phyloP scores from a whole-genome alignment of 495 filamentous ascomycete genomes.

The Bryoglossum gracile region DNA sequence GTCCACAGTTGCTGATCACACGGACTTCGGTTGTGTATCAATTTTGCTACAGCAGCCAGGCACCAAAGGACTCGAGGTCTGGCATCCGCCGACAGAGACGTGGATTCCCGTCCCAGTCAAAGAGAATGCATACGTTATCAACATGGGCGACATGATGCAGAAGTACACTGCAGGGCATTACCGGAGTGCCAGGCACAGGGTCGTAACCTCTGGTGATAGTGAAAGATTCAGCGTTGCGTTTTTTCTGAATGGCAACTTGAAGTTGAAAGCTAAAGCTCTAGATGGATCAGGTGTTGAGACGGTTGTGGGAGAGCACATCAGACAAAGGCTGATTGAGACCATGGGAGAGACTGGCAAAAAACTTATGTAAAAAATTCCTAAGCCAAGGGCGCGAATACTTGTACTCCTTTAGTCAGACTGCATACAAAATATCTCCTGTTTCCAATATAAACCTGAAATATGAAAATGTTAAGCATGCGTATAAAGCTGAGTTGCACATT shows the following conservation, averaged over 20 bases:
- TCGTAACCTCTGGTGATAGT: constrained; percentile 37
- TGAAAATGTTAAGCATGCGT: no score
- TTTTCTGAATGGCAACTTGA: constrained; percentile 38
- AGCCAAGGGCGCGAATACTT: no score
- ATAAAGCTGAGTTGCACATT: no score
- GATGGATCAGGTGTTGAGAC: constrained; percentile 24
- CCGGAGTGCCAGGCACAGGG: constrained; percentile 43
- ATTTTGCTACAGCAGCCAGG: constrained; percentile 36
- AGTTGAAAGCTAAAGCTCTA: constrained; percentile 26
- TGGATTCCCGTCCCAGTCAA: constrained; percentile 38
- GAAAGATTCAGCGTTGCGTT: constrained; percentile 44
- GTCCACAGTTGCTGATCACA: constrained; percentile 37
- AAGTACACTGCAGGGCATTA: constrained; percentile 41
- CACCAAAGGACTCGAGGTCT: constrained; percentile 36
- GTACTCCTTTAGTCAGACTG: no score
- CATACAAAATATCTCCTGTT: no score
- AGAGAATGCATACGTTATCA: constrained; percentile 45
- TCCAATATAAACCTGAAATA: no score
- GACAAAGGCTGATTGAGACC: no score
- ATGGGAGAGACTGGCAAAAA: no score
- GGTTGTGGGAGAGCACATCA: no score
- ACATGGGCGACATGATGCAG: constrained; percentile 42
- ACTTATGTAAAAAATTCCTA: no score
- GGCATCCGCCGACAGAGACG: constrained; percentile 26
- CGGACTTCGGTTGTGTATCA: constrained; percentile 42